Conservation (phyloP, 1,284 basidiomycete species). For the Fomitopsis palustris region DNA sequence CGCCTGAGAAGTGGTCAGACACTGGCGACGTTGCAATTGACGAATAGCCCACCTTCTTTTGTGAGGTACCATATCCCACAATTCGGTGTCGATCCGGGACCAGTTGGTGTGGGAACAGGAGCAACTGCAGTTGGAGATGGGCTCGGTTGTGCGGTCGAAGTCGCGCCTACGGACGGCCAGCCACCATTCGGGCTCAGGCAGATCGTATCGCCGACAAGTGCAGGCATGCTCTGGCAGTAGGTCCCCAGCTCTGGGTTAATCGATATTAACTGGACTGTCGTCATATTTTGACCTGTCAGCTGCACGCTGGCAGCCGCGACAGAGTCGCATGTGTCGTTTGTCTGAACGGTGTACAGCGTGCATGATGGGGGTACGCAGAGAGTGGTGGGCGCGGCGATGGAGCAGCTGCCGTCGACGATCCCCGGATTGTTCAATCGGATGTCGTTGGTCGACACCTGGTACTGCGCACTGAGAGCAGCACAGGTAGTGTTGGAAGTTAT, state of each 20-base stretch:
- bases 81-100: not conserved
- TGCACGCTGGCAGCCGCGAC: not conserved
- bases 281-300: not conserved
- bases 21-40: not conserved
- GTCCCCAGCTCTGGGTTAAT: not conserved
- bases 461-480: not conserved
- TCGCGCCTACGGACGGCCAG: not conserved
- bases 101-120: not conserved
- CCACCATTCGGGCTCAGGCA: not conserved
- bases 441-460: not conserved
- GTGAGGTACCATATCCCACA: not conserved
- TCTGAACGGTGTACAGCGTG: constrained; percentile 8
- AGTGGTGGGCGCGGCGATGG: not conserved
- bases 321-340: constrained; percentile 7
- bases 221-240: not conserved
- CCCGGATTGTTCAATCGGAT: not conserved
- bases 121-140: not conserved
- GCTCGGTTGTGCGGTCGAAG: not conserved
- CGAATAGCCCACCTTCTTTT: not conserved
- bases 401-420: constrained; percentile 2
- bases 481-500: not conserved
- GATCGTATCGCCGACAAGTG: not conserved
- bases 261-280: not conserved
- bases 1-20: not conserved
- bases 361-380: constrained; percentile 7